Percentiles rank a stretch among this genome's conserved stretches.
Evolutionary conservation across 148 eudicot genomes (phyloP).

Genomic region (Rhododendron kiyosumense): DNA sequence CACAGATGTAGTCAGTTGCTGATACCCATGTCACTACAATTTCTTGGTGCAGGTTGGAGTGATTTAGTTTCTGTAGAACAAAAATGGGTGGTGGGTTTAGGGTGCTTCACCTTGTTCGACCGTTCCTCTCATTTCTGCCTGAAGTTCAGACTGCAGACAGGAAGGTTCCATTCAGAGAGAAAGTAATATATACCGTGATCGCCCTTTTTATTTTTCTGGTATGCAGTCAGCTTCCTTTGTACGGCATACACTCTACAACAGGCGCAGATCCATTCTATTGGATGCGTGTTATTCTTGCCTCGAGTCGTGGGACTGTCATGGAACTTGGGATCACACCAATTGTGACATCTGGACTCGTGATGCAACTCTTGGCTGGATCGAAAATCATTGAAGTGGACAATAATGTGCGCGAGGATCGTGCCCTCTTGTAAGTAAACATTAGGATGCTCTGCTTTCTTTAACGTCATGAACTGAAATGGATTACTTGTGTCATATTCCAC

Average conservation of each 20-base stretch:
- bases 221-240: slow-evolving; percentile 89
- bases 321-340: slow-evolving; percentile 93
- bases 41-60: slow-evolving; percentile 20
- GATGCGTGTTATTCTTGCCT: slow-evolving; percentile 95
- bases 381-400: slow-evolving; percentile 91
- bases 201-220: slow-evolving; percentile 76
- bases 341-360: slow-evolving; percentile 84
- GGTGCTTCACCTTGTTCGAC: slow-evolving; percentile 74
- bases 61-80: slow-evolving; percentile 12
- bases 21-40: neutral
- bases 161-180: slow-evolving; percentile 79
- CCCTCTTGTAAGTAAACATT: slow-evolving; percentile 59
- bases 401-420: slow-evolving; percentile 87
- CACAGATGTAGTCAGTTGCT: neutral
- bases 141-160: slow-evolving; percentile 80
- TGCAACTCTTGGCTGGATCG: slow-evolving; percentile 91
- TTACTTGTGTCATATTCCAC: neutral
- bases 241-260: slow-evolving; percentile 80
- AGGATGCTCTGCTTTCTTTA: neutral
- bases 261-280: slow-evolving; percentile 87
- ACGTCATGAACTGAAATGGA: neutral
- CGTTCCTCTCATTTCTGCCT: slow-evolving; percentile 69
- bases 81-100: slow-evolving; percentile 82
- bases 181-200: slow-evolving; percentile 83
- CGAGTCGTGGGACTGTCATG: slow-evolving; percentile 90